Evolutionary conservation across 495 filamentous ascomycete species (phyloP).

Genomic region (Neurospora pannonica): DNA sequence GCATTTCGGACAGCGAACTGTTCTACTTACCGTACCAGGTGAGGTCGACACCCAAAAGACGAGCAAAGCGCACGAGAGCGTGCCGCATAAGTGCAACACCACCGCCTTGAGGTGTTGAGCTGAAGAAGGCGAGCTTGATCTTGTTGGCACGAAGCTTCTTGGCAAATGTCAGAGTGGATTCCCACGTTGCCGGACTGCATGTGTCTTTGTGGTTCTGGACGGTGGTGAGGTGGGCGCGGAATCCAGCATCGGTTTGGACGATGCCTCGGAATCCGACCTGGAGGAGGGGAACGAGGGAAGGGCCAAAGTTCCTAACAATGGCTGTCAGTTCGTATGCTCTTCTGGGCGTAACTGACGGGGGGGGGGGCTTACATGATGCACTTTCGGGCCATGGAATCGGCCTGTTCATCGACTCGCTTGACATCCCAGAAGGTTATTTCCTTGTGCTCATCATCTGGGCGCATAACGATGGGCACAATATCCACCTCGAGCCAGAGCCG

Average conservation of each 20-base stretch:
- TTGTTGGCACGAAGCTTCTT: constrained; percentile 55
- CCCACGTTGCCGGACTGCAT: constrained; percentile 56
- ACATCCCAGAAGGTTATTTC: constrained; percentile 40
- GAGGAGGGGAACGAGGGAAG: constrained; percentile 60
- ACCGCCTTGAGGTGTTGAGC: constrained; percentile 76
- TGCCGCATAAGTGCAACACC: constrained; percentile 87
- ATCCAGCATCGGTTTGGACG: constrained; percentile 67
- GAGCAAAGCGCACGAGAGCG: constrained; percentile 67
- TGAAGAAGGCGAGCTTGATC: constrained; percentile 76
- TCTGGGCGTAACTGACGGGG: not conserved
- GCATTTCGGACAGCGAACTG: constrained; percentile 11
- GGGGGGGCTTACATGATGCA: constrained; percentile 49
- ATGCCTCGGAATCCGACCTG: constrained; percentile 63
- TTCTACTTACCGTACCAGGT: constrained; percentile 56
- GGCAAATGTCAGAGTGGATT: constrained; percentile 57
- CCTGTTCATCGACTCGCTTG: constrained; percentile 68
- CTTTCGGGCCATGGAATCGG: constrained; percentile 77
- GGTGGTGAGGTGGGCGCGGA: constrained; percentile 49
- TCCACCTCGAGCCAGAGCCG: constrained; percentile 76
- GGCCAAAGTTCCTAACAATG: constrained; percentile 59
- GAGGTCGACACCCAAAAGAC: constrained; percentile 56
- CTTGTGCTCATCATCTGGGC: constrained; percentile 33
- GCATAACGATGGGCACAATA: constrained; percentile 57
- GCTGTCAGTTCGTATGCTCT: not conserved
- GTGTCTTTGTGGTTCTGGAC: constrained; percentile 56